Conservation (phyloP, 331 rosid species). For the Malus hybrid region DNA sequence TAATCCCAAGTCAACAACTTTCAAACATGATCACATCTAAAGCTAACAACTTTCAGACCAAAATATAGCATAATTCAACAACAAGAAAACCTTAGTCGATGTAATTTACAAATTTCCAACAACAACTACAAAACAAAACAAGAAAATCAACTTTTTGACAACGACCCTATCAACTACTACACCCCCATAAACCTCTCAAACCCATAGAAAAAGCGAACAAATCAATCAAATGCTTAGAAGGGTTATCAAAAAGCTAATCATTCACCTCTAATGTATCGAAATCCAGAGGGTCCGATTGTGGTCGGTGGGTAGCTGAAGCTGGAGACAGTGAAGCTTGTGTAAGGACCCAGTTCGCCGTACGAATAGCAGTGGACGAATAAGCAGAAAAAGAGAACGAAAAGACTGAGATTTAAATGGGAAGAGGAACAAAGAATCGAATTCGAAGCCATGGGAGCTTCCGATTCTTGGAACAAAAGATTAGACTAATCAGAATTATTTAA, state of each 20-base stretch:
- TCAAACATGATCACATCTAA: background rate
- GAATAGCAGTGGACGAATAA: constrained; percentile 29
- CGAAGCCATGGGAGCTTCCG: constrained; percentile 37
- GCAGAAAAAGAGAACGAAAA: constrained; percentile 29
- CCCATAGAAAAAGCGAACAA: background rate
- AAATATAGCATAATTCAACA: background rate
- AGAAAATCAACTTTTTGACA: constrained; percentile 6
- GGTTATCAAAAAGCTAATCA: background rate
- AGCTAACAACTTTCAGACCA: background rate
- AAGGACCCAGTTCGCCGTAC: constrained; percentile 18
- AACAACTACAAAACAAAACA: background rate
- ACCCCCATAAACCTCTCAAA: background rate
- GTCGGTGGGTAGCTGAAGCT: constrained; percentile 73
- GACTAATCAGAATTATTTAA: background rate
- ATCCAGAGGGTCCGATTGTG: constrained; percentile 48
- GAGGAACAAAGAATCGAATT: constrained; percentile 35
- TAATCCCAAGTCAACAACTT: background rate
- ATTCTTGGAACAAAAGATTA: constrained; percentile 12
- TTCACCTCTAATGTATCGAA: constrained; percentile 77
- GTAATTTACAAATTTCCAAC: background rate
- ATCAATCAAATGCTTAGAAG: constrained; percentile 13
- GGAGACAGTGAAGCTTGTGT: constrained; percentile 53
- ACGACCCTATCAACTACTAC: constrained; percentile 19
- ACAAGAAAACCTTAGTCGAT: background rate
- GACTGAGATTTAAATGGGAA: constrained; percentile 32